These are phyloP conservation scores for Sicyos baderoa DNA, from an alignment of 306 rosid species.

Conservation along the genomic window DNA sequence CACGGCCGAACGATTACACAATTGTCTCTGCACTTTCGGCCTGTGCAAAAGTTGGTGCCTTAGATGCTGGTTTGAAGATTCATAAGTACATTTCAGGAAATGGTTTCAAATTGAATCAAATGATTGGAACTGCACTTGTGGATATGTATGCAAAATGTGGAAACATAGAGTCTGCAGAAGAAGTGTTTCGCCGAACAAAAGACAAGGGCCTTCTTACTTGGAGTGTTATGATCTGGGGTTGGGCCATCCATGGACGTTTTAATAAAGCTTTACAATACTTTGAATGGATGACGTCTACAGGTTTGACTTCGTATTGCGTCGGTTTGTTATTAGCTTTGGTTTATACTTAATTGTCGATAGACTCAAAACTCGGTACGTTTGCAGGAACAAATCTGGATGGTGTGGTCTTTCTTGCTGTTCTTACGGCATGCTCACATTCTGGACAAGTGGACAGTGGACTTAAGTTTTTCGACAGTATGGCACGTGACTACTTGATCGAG, in stretches of 20 bases:
- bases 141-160: conserved; percentile 28
- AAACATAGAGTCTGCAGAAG: conserved; percentile 10
- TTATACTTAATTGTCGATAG: neutral
- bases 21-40: conserved; percentile 29
- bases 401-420: conserved; percentile 24
- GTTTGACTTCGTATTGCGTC: conserved; percentile 2
- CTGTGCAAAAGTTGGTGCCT: conserved; percentile 24
- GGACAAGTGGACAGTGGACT: conserved; percentile 19
- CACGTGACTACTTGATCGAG: conserved; percentile 4
- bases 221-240: conserved; percentile 26
- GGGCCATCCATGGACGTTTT: conserved; percentile 21
- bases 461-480: conserved; percentile 20
- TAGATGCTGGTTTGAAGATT: conserved; percentile 23
- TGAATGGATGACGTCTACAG: conserved; percentile 16
- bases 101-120: conserved; percentile 18
- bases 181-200: conserved; percentile 14
- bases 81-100: conserved; percentile 17
- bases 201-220: conserved; percentile 23
- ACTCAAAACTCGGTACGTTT: conserved; percentile 4
- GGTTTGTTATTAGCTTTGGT: neutral
- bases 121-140: conserved; percentile 23
- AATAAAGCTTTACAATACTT: conserved; percentile 16
- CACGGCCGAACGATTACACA: conserved; percentile 22
- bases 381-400: conserved; percentile 21
- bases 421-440: conserved; percentile 21